A percentile compares a stretch with the other conserved stretches of the same genome.
These are phyloP conservation scores for Porphyrellus sp. DNA, from an alignment of 1,284 basidiomycete species.

Conservation along the genomic window DNA sequence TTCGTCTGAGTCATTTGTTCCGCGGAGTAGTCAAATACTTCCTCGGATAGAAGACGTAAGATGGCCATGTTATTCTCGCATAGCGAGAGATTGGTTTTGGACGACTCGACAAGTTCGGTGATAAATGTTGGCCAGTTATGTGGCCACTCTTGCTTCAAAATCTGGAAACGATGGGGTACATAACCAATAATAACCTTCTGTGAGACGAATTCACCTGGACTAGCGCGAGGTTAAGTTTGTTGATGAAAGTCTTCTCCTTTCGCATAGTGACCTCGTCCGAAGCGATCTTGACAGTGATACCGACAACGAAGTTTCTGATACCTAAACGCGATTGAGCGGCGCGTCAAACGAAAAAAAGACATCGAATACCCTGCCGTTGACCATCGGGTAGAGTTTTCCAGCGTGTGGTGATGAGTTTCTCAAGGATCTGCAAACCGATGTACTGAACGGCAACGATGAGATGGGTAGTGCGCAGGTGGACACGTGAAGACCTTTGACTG, in stretches of 20 bases:
- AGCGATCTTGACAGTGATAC: constrained; percentile 88
- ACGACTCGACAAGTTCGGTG: constrained; percentile 95
- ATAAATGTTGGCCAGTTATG: constrained; percentile 99
- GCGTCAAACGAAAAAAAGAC: background rate
- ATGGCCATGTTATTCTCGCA: constrained; percentile 99
- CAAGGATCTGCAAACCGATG: constrained; percentile 91
- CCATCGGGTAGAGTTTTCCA: constrained; percentile 97
- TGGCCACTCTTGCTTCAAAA: constrained; percentile 99
- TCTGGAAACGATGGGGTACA: constrained; percentile 48
- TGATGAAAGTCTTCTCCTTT: constrained; percentile 93
- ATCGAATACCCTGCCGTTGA: constrained; percentile 74
- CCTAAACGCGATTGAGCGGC: constrained; percentile 45
- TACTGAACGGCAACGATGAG: constrained; percentile 55
- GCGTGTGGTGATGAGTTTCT: constrained; percentile 89
- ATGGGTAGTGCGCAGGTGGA: background rate
- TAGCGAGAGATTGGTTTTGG: constrained; percentile 91
- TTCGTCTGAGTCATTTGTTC: constrained; percentile 99
- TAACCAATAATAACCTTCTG: constrained; percentile 7
- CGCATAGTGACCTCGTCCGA: constrained; percentile 86
- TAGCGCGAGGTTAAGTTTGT: constrained; percentile 95
- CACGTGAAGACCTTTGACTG: constrained; percentile 77
- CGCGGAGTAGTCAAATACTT: constrained; percentile 98
- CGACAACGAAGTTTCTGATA: constrained; percentile 96
- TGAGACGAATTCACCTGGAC: constrained; percentile 64
- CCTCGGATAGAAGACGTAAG: constrained; percentile 94